Conservation (phyloP, 495 filamentous ascomycete genomes). For the Penicillium silybi region DNA sequence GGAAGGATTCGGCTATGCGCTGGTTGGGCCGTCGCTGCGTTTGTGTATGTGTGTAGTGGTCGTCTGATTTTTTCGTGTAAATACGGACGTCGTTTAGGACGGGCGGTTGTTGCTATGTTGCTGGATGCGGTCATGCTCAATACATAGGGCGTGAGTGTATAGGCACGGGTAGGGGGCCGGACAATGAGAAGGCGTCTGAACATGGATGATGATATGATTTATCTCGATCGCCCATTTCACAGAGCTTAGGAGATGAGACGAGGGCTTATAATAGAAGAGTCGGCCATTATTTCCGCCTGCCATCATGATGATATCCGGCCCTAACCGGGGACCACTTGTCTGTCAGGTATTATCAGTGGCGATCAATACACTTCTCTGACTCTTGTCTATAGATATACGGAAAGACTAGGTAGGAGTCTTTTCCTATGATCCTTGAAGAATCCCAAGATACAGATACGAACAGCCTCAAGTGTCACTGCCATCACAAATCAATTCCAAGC, state of each 20-base stretch:
- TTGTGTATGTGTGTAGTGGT: constrained; percentile 8
- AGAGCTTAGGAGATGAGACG: neutral
- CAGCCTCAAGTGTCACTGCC: too few relatives aligned
- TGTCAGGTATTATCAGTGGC: neutral
- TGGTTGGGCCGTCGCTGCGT: constrained; percentile 2
- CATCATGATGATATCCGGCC: neutral
- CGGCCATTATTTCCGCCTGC: constrained; percentile 8
- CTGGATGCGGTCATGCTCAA: neutral
- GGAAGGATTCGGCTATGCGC: constrained; percentile 37
- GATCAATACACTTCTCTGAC: neutral
- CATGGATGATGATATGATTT: neutral
- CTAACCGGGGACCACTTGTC: neutral
- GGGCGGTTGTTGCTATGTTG: neutral
- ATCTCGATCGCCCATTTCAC: neutral
- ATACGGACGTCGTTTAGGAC: neutral
- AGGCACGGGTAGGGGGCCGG: too few relatives aligned
- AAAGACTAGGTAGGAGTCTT: too few relatives aligned
- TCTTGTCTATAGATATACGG: too few relatives aligned
- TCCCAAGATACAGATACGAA: too few relatives aligned
- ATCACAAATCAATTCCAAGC: too few relatives aligned
- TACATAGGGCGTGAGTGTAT: neutral
- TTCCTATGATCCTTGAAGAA: too few relatives aligned
- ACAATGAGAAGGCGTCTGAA: neutral
- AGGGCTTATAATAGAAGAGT: neutral
- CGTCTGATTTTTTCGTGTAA: constrained; percentile 6